phyloP scores from a whole-genome alignment of 768 basidiomycete species.

The Macrolepiota albuminosa region DNA sequence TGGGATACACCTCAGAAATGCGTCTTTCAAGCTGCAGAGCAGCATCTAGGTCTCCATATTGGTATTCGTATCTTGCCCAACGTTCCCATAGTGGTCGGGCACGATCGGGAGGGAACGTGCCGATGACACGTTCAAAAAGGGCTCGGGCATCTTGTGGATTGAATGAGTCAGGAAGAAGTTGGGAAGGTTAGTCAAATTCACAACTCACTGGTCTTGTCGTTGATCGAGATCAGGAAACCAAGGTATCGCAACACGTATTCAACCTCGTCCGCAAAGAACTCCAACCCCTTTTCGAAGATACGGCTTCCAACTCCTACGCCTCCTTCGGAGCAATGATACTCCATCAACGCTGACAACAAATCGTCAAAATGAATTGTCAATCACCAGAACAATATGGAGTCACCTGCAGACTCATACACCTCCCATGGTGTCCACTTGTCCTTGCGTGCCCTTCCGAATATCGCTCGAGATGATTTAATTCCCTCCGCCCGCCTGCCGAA shows the following conservation, averaged over 20 bases:
- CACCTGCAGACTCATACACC: conserved; percentile 90
- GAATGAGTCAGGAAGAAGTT: background rate
- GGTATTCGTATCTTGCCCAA: conserved; percentile 94
- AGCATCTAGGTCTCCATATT: conserved; percentile 88
- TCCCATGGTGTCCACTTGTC: conserved; percentile 82
- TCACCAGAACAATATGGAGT: conserved; percentile 14
- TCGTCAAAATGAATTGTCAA: background rate
- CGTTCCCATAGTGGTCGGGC: conserved; percentile 91
- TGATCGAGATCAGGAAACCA: conserved; percentile 88
- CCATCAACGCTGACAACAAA: conserved; percentile 70
- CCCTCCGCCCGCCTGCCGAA: conserved; percentile 88
- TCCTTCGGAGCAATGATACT: conserved; percentile 82
- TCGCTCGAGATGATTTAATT: conserved; percentile 66
- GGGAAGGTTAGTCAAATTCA: background rate
- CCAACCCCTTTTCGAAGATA: conserved; percentile 92
- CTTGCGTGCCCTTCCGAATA: conserved; percentile 82
- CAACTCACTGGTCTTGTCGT: conserved; percentile 88
- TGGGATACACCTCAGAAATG: conserved; percentile 82
- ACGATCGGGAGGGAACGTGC: conserved; percentile 69
- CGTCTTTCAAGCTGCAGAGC: conserved; percentile 87
- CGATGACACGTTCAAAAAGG: conserved; percentile 85
- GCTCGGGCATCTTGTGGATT: conserved; percentile 85
- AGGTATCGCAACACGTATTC: conserved; percentile 89
- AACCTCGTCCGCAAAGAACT: conserved; percentile 74
- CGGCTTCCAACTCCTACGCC: conserved; percentile 73